Conservation (phyloP, 2,329 filamentous ascomycete genomes). For the Fusarium ramigenum region DNA sequence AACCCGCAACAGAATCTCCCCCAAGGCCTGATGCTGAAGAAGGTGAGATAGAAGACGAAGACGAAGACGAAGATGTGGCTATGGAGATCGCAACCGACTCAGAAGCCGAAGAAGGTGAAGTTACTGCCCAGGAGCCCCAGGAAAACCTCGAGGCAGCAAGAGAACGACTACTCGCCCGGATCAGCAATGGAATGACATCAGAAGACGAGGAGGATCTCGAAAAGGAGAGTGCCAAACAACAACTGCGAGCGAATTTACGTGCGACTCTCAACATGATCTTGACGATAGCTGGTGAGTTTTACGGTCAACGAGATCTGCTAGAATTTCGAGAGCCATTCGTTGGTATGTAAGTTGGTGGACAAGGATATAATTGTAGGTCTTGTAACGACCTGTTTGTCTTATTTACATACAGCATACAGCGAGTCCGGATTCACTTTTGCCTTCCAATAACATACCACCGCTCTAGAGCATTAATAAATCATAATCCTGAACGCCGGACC, state of each 20-base stretch:
- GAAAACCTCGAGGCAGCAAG: slow-evolving; percentile 60
- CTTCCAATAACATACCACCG: slow-evolving; percentile 23
- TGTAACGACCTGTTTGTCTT: slow-evolving; percentile 13
- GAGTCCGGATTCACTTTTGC: slow-evolving; percentile 9
- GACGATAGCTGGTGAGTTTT: slow-evolving; percentile 86
- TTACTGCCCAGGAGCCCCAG: slow-evolving; percentile 33
- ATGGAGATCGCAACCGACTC: slow-evolving; percentile 55
- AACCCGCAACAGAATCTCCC: background rate
- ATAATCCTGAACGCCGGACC: slow-evolving; percentile 31
- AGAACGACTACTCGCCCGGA: slow-evolving; percentile 56
- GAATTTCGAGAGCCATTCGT: slow-evolving; percentile 74
- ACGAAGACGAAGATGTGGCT: slow-evolving; percentile 48
- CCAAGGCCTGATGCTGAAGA: slow-evolving; percentile 33
- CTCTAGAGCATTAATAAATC: slow-evolving; percentile 32
- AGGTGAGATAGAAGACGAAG: slow-evolving; percentile 43
- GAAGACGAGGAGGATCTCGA: slow-evolving; percentile 42
- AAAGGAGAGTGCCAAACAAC: slow-evolving; percentile 43
- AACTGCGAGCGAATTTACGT: slow-evolving; percentile 62
- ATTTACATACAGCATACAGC: slow-evolving; percentile 27
- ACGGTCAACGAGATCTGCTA: slow-evolving; percentile 87
- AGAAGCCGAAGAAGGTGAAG: slow-evolving; percentile 51
- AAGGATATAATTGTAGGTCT: slow-evolving; percentile 13
- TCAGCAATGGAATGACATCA: slow-evolving; percentile 45
- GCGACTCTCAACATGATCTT: slow-evolving; percentile 93
- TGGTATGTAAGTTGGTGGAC: slow-evolving; percentile 48